Base-by-base conservation (phyloP, 441 rosid species). In the Cnidoscolus chayamansa region DNA sequence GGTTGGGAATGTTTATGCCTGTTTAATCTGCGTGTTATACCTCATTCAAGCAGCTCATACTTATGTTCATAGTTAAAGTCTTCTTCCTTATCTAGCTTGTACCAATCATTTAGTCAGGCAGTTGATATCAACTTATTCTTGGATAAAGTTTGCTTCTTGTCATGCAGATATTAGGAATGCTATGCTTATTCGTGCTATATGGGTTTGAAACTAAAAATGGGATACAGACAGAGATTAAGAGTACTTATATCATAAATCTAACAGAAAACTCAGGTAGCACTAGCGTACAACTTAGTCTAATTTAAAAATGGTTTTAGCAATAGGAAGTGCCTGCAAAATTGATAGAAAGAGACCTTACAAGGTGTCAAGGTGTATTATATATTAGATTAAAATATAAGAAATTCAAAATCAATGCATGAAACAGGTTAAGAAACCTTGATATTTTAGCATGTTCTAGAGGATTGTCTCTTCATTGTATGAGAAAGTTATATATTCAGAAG, bases 81-180 rank as follows among this genome's bases (percentile, higher is more conserved):
- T 43, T 63, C 13, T 31, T 20, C 16, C n/a, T 59, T 49, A 2
- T 56, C 9, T 9, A 37, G 37, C 16, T 45, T 32, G 15, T 61
- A 17, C 71, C 48, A 30, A 17, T 56, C 43, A 1, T 40, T 63
- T 63, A 74, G 72, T 53, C 51, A 31, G 25, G 45, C 61, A 2
- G 70, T 77, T 79, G 69, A 80, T 78, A 72, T 79, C 76, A 75
- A 81, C 82, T 73, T 70, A 65, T 82, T 72, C 82, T 88, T 76
- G 90, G 86, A 85, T 87, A 82, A 87, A 95, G 97, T 83, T 85
- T 95, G 85, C 81, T 91, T 78, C 81, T 90, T 81, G 91, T 88
- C 76, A 75, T 78, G 94, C 95, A 84, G 98, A 95, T 88, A 67
- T 95, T 73, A 63, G 88, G 72, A 89, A 86, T 82, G 97, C 97